phyloP scores from a whole-genome alignment of 495 filamentous ascomycete genomes.

The Trichoderma asperelloides region DNA sequence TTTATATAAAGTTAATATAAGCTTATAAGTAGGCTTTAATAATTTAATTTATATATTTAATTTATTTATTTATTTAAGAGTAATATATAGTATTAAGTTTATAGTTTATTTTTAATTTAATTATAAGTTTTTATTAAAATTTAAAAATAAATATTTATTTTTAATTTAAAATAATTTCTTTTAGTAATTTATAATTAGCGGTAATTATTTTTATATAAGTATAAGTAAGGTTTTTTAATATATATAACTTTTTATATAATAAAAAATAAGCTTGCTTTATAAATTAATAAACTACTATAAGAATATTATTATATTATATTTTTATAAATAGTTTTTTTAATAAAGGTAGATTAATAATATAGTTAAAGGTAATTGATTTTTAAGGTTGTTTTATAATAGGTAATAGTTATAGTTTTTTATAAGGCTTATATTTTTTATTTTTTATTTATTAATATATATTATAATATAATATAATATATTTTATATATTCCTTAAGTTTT shows the following conservation, averaged over 20 bases:
- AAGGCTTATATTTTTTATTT: background rate
- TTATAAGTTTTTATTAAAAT: no score
- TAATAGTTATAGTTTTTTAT: background rate
- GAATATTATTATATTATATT: background rate
- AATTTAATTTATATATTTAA: no score
- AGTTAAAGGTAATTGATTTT: no score
- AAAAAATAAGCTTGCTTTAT: background rate
- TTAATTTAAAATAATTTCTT: background rate
- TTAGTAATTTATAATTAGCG: background rate
- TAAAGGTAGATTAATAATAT: background rate
- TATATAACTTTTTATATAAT: background rate
- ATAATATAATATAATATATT: background rate
- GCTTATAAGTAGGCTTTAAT: no score
- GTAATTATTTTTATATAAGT: background rate
- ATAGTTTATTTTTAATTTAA: no score
- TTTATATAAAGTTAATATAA: no score
- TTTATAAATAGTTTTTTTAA: background rate
- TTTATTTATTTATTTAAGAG: no score
- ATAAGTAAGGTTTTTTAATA: background rate
- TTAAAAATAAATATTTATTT: background rate
- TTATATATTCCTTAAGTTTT: background rate
- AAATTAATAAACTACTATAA: background rate
- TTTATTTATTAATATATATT: constrained; percentile 1
- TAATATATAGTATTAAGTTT: no score
- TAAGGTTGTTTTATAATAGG: background rate